phyloP scores from a whole-genome alignment of 257 asterid species.

The Solanum dulcamara region DNA sequence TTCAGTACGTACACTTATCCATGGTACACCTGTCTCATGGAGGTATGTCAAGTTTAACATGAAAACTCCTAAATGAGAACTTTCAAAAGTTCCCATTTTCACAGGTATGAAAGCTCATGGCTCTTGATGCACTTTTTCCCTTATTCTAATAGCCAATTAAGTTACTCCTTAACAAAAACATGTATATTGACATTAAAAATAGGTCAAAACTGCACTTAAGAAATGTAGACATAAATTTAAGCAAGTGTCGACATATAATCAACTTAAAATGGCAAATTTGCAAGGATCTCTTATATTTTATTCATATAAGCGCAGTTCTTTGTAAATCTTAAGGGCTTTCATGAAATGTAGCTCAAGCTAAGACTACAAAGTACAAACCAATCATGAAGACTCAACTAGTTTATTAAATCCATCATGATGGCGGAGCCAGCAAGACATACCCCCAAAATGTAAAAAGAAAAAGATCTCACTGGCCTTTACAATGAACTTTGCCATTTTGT shows the following conservation, averaged over 20 bases:
- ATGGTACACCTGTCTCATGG: neutral
- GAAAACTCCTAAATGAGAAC: neutral
- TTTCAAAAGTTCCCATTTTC: neutral
- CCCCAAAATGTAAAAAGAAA: neutral
- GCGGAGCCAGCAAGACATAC: neutral
- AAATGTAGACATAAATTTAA: neutral
- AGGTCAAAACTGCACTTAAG: neutral
- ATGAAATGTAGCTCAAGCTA: neutral
- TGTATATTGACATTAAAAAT: neutral
- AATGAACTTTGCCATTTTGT: neutral
- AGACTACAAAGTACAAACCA: neutral
- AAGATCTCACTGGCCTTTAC: neutral
- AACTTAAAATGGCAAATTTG: neutral
- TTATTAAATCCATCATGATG: neutral
- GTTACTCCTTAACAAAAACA: neutral
- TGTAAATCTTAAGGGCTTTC: neutral
- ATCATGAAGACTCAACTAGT: neutral
- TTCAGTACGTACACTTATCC: neutral
- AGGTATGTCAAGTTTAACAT: neutral
- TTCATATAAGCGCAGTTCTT: neutral
- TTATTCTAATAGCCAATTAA: neutral
- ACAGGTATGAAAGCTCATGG: neutral
- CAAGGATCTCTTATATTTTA: neutral
- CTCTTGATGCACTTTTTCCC: neutral
- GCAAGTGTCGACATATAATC: neutral